Evolutionary conservation across 257 asterid genomes (phyloP), one percentile per base, ranked within the genome.

Genomic region (Penstemon davidsonii): DNA sequence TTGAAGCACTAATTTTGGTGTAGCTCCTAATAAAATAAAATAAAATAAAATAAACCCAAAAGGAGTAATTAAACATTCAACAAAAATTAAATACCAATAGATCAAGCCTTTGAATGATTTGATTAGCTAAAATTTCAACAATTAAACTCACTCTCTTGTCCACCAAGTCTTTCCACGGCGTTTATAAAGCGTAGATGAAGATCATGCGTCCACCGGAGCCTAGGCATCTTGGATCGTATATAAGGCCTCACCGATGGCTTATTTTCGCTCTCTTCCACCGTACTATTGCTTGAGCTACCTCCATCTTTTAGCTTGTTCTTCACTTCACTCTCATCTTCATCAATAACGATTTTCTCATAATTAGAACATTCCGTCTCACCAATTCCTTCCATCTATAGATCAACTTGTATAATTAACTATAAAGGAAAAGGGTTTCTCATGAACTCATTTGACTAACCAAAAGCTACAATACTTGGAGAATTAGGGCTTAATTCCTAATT

Each of bases 121-220:
- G 33, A 25, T 11, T 0, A 55, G n/a, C 6, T 4, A 36, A 9
- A 41, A 11, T 42, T 18, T 10, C n/a, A 65, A 47, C 10, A 40
- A 5, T 25, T 25, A 25, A 64, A 78, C 96, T 81, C 66, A 91
- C 97, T 84, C 3, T 88, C 96, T 82, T 77, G 92, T 60, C 97
- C 97, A 9, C 97, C 97, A 64, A 91, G 92, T 76, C 89, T 88
- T 65, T 88, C 92, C 1, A 91, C 92, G 0, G 96, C 93, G 68
- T 86, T 82, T 38, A 82, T 62, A 54, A 91, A 91, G 2, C 95
- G 88, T 5, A 82, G 82, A 72, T 91, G 96, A 58, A 91, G 96
- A 66, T 91, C 95, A 33, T 95, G 88, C 38, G 96, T 91, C 97
- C 97, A 91, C 39, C 97, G 76, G 57, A 91, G 92, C 75, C 97